phyloP scores from a whole-genome alignment of 1,284 basidiomycete species.

The Peniophora sp. region DNA sequence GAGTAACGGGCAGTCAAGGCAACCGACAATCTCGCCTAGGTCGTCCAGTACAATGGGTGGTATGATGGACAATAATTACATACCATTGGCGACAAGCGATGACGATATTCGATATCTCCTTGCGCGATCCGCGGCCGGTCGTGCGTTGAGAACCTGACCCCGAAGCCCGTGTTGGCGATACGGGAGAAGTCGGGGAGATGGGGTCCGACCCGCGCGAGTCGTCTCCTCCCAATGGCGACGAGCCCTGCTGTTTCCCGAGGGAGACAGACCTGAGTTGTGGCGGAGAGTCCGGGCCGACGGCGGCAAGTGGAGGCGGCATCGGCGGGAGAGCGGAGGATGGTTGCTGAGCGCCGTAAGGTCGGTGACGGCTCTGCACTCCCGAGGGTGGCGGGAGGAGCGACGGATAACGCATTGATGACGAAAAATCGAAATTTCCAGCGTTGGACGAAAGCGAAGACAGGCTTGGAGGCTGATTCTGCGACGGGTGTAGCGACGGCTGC shows the following conservation, averaged over 20 bases:
- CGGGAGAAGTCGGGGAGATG: not conserved
- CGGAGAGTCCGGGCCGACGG: not conserved
- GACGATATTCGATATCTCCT: slow-evolving; percentile 58
- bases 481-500: not conserved
- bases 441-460: not conserved
- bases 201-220: not conserved
- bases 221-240: not conserved
- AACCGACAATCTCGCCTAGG: too few relatives aligned
- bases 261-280: not conserved
- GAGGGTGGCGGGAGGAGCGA: not conserved
- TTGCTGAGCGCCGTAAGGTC: not conserved
- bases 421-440: not conserved
- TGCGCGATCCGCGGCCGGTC: slow-evolving; percentile 27
- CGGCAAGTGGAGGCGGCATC: not conserved
- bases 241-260: not conserved
- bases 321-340: not conserved
- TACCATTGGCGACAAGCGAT: slow-evolving; percentile 36
- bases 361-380: not conserved
- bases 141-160: slow-evolving; percentile 2
- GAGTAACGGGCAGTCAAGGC: too few relatives aligned
- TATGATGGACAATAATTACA: slow-evolving; percentile 9
- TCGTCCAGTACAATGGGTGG: not conserved
- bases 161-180: slow-evolving; percentile 1
- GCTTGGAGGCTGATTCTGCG: not conserved
- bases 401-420: not conserved